These are phyloP conservation scores for Prunus salicina DNA, from an alignment of 306 rosid genomes.

Conservation along the genomic window DNA sequence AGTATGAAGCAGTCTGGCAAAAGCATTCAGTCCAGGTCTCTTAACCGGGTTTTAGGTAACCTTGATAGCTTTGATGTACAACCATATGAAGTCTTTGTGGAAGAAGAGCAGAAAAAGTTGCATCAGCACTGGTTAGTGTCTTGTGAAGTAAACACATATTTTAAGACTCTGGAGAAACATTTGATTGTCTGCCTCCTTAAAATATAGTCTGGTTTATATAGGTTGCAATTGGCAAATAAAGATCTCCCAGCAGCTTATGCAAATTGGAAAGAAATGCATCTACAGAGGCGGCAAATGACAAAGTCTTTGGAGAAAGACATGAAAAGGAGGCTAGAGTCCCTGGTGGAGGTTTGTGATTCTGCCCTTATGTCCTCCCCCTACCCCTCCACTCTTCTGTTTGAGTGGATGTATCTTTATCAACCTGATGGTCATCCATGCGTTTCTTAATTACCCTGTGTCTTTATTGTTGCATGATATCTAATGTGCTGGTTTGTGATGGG, in stretches of 20 bases:
- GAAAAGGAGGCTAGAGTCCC: conserved; percentile 38
- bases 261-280: conserved; percentile 53
- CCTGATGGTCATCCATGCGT: conserved; percentile 15
- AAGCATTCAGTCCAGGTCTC: conserved; percentile 74
- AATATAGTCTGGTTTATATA: conserved; percentile 33
- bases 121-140: conserved; percentile 81
- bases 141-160: conserved; percentile 7
- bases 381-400: neutral
- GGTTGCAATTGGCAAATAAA: conserved; percentile 71
- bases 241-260: conserved; percentile 69
- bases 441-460: neutral
- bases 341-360: conserved; percentile 49
- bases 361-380: conserved; percentile 13
- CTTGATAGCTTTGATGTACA: conserved; percentile 63
- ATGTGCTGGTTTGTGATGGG: conserved; percentile 33
- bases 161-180: conserved; percentile 3
- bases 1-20: conserved; percentile 86
- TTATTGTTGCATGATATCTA: conserved; percentile 21
- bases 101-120: conserved; percentile 89
- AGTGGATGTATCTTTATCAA: conserved; percentile 13
- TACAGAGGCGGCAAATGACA: conserved; percentile 41
- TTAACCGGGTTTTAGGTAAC: conserved; percentile 83
- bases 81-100: conserved; percentile 74
- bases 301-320: conserved; percentile 59
- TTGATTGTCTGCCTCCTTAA: conserved; percentile 9